These are phyloP conservation scores for Camellia granthamiana DNA, from an alignment of 148 eudicot species.

Conservation along the genomic window DNA sequence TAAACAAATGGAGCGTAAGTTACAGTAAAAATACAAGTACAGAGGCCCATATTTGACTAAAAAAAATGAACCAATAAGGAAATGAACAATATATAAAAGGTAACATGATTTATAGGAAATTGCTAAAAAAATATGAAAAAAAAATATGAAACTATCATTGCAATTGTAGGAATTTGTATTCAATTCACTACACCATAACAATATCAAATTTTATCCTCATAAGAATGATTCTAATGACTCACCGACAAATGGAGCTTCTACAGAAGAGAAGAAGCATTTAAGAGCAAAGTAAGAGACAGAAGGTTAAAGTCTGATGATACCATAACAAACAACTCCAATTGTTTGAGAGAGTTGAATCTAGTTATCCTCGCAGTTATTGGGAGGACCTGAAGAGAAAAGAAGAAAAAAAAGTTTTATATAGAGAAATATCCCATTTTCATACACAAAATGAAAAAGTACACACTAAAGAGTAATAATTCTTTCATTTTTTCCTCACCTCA, in stretches of 20 bases:
- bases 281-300: slow-evolving; percentile 10
- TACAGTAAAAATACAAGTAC: too few relatives aligned
- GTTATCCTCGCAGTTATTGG: not conserved
- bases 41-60: too few relatives aligned
- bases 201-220: not conserved
- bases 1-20: too few relatives aligned
- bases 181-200: not conserved
- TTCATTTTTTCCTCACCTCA: not conserved
- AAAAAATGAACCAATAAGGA: too few relatives aligned
- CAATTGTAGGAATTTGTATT: too few relatives aligned
- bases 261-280: slow-evolving; percentile 14
- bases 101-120: too few relatives aligned
- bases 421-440: not conserved
- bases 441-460: not conserved
- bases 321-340: slow-evolving; percentile 4
- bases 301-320: not conserved
- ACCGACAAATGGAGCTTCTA: slow-evolving; percentile 12
- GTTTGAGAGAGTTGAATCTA: slow-evolving; percentile 16
- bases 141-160: too few relatives aligned
- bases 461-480: not conserved
- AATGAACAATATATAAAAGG: too few relatives aligned
- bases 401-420: not conserved
- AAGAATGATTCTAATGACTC: not conserved
- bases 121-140: too few relatives aligned
- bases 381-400: slow-evolving; percentile 8